Conservation (phyloP, 2,329 filamentous ascomycete genomes). For the Didymella glomerata region DNA sequence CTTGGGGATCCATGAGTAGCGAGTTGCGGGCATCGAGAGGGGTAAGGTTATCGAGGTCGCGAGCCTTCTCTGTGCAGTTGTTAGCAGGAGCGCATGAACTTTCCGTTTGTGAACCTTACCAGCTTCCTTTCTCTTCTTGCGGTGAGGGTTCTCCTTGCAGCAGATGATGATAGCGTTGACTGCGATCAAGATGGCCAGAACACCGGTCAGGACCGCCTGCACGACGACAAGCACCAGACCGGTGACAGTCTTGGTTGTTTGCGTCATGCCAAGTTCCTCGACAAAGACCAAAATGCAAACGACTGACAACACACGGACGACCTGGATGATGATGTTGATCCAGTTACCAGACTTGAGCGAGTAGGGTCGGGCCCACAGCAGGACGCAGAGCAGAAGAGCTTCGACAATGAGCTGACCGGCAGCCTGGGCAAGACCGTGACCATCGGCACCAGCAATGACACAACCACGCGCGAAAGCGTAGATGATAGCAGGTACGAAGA, state of each 20-base stretch:
- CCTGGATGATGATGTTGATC: slow-evolving; percentile 92
- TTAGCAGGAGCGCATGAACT: slow-evolving; percentile 37
- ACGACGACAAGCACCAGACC: slow-evolving; percentile 94
- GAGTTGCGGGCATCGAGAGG: slow-evolving; percentile 88
- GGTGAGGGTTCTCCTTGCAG: slow-evolving; percentile 88
- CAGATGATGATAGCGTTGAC: slow-evolving; percentile 87
- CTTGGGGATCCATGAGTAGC: slow-evolving; percentile 73
- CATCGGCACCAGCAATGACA: slow-evolving; percentile 83
- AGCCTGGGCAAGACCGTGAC: slow-evolving; percentile 83
- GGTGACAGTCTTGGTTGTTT: slow-evolving; percentile 93
- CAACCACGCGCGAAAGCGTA: slow-evolving; percentile 92
- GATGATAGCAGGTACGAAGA: slow-evolving; percentile 87
- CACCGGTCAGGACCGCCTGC: slow-evolving; percentile 82
- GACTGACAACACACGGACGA: slow-evolving; percentile 87
- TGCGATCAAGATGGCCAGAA: slow-evolving; percentile 85
- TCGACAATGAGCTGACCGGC: slow-evolving; percentile 84
- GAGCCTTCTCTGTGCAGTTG: slow-evolving; percentile 71
- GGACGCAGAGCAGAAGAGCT: slow-evolving; percentile 75
- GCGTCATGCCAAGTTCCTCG: slow-evolving; percentile 85
- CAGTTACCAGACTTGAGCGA: slow-evolving; percentile 87
- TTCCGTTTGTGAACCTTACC: slow-evolving; percentile 66
- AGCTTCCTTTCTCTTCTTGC: slow-evolving; percentile 85
- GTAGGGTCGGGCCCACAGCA: slow-evolving; percentile 87
- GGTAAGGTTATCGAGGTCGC: slow-evolving; percentile 82
- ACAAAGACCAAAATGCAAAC: slow-evolving; percentile 92